Conservation (phyloP, 1,284 basidiomycete species). For the Cryptococcus sp. region DNA sequence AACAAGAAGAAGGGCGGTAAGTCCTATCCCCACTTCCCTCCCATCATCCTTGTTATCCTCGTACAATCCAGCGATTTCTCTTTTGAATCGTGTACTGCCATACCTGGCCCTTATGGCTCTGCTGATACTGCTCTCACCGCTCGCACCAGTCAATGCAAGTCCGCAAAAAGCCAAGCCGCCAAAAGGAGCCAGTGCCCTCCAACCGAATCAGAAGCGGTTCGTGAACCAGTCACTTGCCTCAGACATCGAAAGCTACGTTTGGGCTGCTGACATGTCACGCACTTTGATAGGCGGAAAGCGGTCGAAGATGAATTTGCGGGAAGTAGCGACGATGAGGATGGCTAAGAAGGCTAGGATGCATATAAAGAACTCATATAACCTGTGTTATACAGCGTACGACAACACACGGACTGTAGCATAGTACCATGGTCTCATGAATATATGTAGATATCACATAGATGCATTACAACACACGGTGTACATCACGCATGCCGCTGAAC, state of each 20-base stretch:
- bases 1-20: conserved; percentile 23
- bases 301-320: conserved; percentile 41
- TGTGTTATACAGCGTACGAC: no score
- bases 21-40: background rate
- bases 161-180: conserved; percentile 30
- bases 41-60: background rate
- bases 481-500: no score
- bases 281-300: conserved; percentile 27
- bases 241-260: background rate
- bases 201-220: conserved; percentile 43
- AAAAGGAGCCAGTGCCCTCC: conserved; percentile 32
- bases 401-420: no score
- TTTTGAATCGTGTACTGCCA: background rate
- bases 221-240: background rate
- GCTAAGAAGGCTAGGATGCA: no score
- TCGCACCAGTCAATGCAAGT: conserved; percentile 17
- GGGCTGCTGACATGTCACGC: background rate
- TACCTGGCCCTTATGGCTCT: no score
- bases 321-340: conserved; percentile 24
- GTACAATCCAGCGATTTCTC: background rate
- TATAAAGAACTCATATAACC: no score
- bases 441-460: no score
- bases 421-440: no score
- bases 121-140: background rate
- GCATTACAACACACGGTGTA: no score